Evolutionary conservation across 2,329 filamentous ascomycete genomes (phyloP), one percentile per base, ranked within the genome.

Genomic region (Xylariales sp.): DNA sequence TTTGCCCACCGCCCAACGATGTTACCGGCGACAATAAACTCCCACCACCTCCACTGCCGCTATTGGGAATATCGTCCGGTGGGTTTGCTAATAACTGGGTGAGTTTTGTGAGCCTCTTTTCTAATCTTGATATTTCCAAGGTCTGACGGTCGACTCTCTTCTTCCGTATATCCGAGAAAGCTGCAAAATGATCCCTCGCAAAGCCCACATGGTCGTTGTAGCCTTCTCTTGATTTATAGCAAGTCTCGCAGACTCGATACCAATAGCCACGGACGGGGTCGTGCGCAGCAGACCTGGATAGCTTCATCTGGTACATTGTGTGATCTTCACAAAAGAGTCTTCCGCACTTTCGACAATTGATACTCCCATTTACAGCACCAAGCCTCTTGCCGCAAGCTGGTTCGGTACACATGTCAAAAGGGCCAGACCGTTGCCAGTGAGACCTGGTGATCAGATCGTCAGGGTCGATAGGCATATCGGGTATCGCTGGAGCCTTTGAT

Each of bases 241-340:
- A 98, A n/a, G 93, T 97, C 67, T 98, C 93, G 57, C 93, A 98
- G 2, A 97, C 91, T 36, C 93, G 71, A 51, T 88, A 95, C 93
- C 93, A 98, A 50, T 88, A 78, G 6, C 93, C 93, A 44, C 91
- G 73, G 2, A 93, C 79, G 0, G 93, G 91, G 47, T 98, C 93
- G 62, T 96, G 88, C 41, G 83, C 77, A 4, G 93, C 93, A 20
- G 89, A 85, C 38, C 90, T 75, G 7, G 90, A 95, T 10, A 98
- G 72, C 69, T 94, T 96, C 86, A 97, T 97, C 67, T 98, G 91
- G 57, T 97, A 98, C 90, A 98, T 95, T 37, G 93, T 97, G 60
- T 98, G 93, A 51, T 91, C 87, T 56, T 97, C 93, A 62, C 93
- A 98, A 58, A 97, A 98, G 28, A 98, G 67, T 51, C 84, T 83